These are phyloP conservation scores for Macrophomina phaseolina DNA, from an alignment of 2,329 filamentous ascomycete genomes.

Conservation along the genomic window DNA sequence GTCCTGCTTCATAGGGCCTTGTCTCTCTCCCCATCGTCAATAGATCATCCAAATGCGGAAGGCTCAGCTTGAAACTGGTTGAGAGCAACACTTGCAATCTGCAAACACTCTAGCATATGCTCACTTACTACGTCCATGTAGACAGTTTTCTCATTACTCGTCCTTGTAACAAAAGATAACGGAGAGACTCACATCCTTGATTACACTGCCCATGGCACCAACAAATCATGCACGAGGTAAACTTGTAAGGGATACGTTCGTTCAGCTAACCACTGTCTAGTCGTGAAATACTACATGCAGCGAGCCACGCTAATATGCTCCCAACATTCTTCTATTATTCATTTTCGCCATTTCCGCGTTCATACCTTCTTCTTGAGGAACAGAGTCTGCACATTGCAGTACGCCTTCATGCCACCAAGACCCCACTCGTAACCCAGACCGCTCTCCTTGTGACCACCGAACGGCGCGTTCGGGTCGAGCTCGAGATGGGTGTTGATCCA, in stretches of 20 bases:
- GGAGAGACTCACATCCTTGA: too few relatives aligned
- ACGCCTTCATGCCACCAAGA: slow-evolving; percentile 64
- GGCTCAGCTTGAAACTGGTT: too few relatives aligned
- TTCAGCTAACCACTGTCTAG: slow-evolving; percentile 1
- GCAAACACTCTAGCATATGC: too few relatives aligned
- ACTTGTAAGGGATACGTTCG: neutral
- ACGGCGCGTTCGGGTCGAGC: slow-evolving; percentile 54
- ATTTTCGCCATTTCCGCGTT: neutral
- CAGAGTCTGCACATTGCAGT: slow-evolving; percentile 54
- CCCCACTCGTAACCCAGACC: slow-evolving; percentile 66
- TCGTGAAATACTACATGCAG: neutral
- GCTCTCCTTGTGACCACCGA: slow-evolving; percentile 67
- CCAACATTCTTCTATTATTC: neutral
- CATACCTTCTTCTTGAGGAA: slow-evolving; percentile 27
- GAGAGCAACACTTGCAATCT: too few relatives aligned
- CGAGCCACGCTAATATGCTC: neutral
- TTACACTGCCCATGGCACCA: too few relatives aligned
- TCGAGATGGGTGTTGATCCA: slow-evolving; percentile 57
- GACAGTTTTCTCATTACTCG: too few relatives aligned
- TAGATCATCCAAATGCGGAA: too few relatives aligned
- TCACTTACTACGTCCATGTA: too few relatives aligned
- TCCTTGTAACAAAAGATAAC: too few relatives aligned
- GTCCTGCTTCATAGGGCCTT: too few relatives aligned
- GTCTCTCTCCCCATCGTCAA: too few relatives aligned
- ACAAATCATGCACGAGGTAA: too few relatives aligned